These are phyloP conservation scores for Helotiales sp. DNA, from an alignment of 2,329 filamentous ascomycete species.

Conservation along the genomic window DNA sequence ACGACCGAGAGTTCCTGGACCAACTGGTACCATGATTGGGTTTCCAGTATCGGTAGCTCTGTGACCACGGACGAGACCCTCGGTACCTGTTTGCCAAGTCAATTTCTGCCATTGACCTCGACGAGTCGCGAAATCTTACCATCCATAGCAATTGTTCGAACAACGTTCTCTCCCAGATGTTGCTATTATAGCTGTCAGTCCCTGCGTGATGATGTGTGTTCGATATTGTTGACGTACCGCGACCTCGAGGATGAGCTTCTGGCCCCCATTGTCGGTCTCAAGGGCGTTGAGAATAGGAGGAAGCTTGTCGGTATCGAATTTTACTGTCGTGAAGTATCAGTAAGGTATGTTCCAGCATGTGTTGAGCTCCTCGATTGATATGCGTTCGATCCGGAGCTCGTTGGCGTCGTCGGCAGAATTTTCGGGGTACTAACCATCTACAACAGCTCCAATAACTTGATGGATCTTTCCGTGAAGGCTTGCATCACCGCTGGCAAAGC, in stretches of 20 bases:
- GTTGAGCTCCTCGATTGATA: constrained; percentile 27
- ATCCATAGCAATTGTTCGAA: constrained; percentile 99
- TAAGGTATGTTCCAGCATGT: constrained; percentile 20
- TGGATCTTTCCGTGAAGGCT: constrained; percentile 71
- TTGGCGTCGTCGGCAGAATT: constrained; percentile 42
- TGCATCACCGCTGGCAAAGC: constrained; percentile 59
- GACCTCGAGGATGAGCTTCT: constrained; percentile 96
- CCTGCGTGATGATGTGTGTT: constrained; percentile 25
- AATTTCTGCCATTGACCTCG: constrained; percentile 32
- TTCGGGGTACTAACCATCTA: constrained; percentile 77
- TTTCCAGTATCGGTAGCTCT: constrained; percentile 85
- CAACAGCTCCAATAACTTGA: constrained; percentile 97
- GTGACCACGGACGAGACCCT: constrained; percentile 96
- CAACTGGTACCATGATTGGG: constrained; percentile 97
- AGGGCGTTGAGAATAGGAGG: constrained; percentile 98
- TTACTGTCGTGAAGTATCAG: constrained; percentile 67
- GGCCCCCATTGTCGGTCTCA: constrained; percentile 85
- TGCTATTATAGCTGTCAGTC: constrained; percentile 66
- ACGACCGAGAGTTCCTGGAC: constrained; percentile 89
- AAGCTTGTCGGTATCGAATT: constrained; percentile 93
- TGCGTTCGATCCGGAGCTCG: constrained; percentile 34
- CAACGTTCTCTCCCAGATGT: constrained; percentile 99
- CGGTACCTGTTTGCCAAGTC: constrained; percentile 72
- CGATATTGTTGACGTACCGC: constrained; percentile 66
- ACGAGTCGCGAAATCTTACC: constrained; percentile 62